Conservation (phyloP, 2,329 filamentous ascomycete species). For the Fusarium virguliforme region DNA sequence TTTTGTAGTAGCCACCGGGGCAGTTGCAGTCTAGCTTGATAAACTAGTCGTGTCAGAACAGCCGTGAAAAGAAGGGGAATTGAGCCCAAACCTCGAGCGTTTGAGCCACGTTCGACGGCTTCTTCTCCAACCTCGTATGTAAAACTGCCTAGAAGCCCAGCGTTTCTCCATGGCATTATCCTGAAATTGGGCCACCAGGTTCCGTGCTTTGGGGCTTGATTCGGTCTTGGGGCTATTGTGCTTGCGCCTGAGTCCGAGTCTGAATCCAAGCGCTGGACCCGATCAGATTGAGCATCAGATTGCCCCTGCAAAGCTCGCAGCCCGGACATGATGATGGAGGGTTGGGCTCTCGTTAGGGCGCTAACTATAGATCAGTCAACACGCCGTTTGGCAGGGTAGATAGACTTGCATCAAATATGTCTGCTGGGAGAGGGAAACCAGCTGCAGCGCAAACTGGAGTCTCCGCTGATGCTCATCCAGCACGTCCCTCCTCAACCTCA, state of each 20-base stretch:
- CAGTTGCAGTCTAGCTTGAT: conserved; percentile 14
- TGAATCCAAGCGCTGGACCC: background rate
- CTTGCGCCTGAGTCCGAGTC: background rate
- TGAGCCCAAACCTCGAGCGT: conserved; percentile 6
- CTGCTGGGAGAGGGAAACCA: conserved; percentile 28
- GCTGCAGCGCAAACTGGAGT: conserved; percentile 18
- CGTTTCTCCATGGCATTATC: accelerated
- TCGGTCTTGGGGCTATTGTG: no score
- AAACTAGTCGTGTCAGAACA: conserved; percentile 5
- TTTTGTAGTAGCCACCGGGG: conserved; percentile 11
- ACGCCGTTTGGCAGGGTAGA: no score
- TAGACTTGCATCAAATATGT: conserved; percentile 29
- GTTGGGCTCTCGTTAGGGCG: conserved; percentile 22
- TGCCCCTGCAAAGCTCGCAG: background rate
- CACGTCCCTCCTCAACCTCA: conserved; percentile 22
- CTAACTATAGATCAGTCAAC: background rate
- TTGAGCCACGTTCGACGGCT: background rate
- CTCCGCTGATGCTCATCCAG: conserved; percentile 25
- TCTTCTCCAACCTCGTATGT: background rate
- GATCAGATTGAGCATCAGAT: background rate
- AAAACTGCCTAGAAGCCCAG: background rate
- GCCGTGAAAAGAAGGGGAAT: accelerated
- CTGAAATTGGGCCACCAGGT: background rate
- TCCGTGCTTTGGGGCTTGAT: background rate
- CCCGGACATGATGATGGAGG: conserved; percentile 18